These are phyloP conservation scores for Hansfordia pulvinata DNA, from an alignment of 2,329 filamentous ascomycete species.

Conservation along the genomic window DNA sequence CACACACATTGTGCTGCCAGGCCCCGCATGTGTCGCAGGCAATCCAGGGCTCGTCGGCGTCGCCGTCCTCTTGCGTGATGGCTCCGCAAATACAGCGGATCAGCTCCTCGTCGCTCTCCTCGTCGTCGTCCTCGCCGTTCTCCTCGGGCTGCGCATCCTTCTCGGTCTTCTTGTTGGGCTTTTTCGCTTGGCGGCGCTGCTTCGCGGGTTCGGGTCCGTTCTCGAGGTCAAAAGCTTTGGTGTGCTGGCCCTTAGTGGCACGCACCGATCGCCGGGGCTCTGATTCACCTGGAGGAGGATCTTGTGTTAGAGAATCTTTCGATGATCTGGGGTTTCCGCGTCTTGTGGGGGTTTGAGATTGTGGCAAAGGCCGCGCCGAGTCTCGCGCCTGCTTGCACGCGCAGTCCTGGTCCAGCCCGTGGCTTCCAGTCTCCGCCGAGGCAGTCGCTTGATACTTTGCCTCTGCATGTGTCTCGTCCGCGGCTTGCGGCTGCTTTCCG, in stretches of 20 bases:
- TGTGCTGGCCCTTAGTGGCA: constrained; percentile 92
- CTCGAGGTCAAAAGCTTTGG: constrained; percentile 73
- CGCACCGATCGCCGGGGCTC: constrained; percentile 90
- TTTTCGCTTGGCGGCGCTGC: constrained; percentile 10
- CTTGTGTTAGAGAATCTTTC: constrained; percentile 12
- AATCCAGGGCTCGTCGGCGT: constrained; percentile 82
- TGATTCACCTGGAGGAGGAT: constrained; percentile 25
- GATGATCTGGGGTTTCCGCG: too few relatives aligned
- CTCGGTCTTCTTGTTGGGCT: constrained; percentile 42
- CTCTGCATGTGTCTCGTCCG: too few relatives aligned
- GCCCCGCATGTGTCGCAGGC: constrained; percentile 84
- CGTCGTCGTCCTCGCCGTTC: constrained; percentile 39
- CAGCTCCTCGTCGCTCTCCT: constrained; percentile 49
- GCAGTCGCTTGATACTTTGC: too few relatives aligned
- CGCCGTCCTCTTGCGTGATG: constrained; percentile 70
- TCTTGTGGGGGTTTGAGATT: too few relatives aligned
- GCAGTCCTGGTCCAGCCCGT: too few relatives aligned
- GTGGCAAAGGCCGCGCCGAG: too few relatives aligned
- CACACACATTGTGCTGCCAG: constrained; percentile 97
- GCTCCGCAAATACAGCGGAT: constrained; percentile 92
- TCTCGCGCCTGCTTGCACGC: too few relatives aligned
- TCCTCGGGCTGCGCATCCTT: constrained; percentile 33
- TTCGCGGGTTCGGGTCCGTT: constrained; percentile 35
- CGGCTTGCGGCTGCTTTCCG: too few relatives aligned
- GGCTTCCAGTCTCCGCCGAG: too few relatives aligned